Conservation (phyloP, 2,329 filamentous ascomycete genomes). For the Diaporthe citriasiana region DNA sequence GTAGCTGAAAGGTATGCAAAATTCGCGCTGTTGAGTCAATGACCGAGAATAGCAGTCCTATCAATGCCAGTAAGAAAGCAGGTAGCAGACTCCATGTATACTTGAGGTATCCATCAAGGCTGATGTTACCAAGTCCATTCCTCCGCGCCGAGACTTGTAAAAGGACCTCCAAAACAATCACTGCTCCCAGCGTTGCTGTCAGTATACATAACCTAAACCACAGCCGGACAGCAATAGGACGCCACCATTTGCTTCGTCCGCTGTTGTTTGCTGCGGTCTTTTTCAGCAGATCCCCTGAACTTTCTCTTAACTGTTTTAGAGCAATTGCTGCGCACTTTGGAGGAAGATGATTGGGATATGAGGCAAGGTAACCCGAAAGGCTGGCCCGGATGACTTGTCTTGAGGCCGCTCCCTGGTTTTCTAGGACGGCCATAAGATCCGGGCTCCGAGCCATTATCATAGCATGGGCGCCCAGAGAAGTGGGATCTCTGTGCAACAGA, state of each 20-base stretch:
- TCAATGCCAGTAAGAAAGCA: neutral
- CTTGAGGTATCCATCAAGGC: neutral
- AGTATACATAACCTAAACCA: neutral
- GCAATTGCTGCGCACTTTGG: neutral
- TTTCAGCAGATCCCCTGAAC: neutral
- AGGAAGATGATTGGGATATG: neutral
- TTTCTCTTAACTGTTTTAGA: neutral
- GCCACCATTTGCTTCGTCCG: neutral
- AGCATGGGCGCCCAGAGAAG: neutral
- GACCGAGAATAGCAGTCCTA: neutral
- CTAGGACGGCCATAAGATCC: neutral
- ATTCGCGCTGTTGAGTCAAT: neutral
- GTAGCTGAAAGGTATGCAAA: neutral
- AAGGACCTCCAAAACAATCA: neutral
- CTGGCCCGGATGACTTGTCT: neutral
- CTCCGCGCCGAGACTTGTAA: neutral
- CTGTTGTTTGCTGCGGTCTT: neutral
- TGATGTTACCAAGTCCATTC: neutral
- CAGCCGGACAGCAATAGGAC: neutral
- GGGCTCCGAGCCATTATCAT: neutral
- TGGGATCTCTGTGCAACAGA: neutral
- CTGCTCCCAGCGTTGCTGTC: fast-evolving
- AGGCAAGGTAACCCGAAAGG: neutral
- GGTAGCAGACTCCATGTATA: neutral
- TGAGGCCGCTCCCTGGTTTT: neutral